A percentile compares a stretch with the other conserved stretches of the same genome.
phyloP scores from a whole-genome alignment of 2,329 filamentous ascomycete genomes.

The Trichoderma cornu-damae region DNA sequence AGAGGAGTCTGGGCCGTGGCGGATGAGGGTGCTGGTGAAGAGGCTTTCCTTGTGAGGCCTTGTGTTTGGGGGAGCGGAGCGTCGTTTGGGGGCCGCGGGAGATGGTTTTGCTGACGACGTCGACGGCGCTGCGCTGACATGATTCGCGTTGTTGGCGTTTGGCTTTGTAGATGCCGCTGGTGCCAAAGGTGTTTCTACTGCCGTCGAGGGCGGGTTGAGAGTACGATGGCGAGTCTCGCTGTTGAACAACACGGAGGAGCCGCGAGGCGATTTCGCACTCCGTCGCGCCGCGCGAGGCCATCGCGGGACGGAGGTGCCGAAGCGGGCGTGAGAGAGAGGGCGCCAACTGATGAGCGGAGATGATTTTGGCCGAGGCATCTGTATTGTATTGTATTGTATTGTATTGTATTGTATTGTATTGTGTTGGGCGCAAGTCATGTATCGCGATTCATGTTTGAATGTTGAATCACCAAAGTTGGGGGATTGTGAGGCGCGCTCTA shows the following conservation, averaged over 20 bases:
- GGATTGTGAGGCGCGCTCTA: too few species aligned
- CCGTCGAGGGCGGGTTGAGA: not conserved
- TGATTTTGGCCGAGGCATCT: not conserved
- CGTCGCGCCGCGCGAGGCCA: constrained; percentile 8
- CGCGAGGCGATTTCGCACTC: not conserved
- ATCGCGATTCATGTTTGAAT: too few species aligned
- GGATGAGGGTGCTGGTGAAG: constrained; percentile 20
- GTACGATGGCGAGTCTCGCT: not conserved
- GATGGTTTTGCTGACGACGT: not conserved
- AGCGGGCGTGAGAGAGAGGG: not conserved
- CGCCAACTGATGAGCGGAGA: not conserved
- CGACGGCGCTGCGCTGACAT: too few species aligned
- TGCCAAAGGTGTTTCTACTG: not conserved
- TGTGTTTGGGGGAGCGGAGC: constrained; percentile 13
- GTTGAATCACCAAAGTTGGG: too few species aligned
- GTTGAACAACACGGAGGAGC: not conserved
- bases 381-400: not conserved
- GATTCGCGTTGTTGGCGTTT: not conserved
- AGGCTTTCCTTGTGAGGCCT: constrained; percentile 20
- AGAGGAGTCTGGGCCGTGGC: constrained; percentile 12
- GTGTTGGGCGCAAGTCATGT: too few species aligned
- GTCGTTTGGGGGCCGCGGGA: constrained; percentile 1
- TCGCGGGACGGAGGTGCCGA: constrained; percentile 1
- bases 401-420: too few species aligned
- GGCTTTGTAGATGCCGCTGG: not conserved